Base-by-base conservation (phyloP, 1,284 basidiomycete species). In the Takashimella tepidaria region DNA sequence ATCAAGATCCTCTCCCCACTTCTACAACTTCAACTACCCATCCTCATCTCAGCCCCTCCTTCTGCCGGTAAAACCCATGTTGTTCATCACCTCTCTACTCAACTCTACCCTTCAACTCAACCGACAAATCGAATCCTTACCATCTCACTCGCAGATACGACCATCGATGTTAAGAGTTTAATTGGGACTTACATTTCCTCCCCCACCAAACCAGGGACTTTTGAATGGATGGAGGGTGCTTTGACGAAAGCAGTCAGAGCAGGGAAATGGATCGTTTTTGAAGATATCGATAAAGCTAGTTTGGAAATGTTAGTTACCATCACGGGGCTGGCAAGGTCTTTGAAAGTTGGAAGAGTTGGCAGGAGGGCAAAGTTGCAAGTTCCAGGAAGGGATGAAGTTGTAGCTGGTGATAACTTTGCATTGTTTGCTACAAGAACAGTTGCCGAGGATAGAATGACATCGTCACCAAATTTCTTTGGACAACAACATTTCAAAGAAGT, bases 161-260 rank as follows among this genome's bases (percentile, higher is more conserved):
- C 89, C 2, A 82, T 99, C 51, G 96, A 99, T 69, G 87, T 95
- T 31, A 89, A 96, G 47, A 87, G 92, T 1, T 81, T 99, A 1
- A 81, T 99, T 27, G 96, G 96, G 5, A 95, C 92, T 2, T 96
- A 98, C 58, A 80, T 92, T 3, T 96, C 95, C 1, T 97, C 93
- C 0, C 80, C 88, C 0, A 86, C 83, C 1, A 82, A 84, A 41
- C 87, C 91, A 0, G 96, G 96, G 10, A 85, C 85, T 0, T 99
- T 98, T 64, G 90, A 95, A 67, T 98, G 93, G 88, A 89, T 89
- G 70, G 93, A 98, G 63, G 96, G 96, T 11, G 88, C 93, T 0
- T 79, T 99, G 45, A 86, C 95, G 5, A 87, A 89, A 45, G 89
- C 95, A 0, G 87, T 98, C 79, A 82, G 85, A 42, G 85, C 89